phyloP scores from a whole-genome alignment of 129 eudicot genomes.

The Arctium minus region DNA sequence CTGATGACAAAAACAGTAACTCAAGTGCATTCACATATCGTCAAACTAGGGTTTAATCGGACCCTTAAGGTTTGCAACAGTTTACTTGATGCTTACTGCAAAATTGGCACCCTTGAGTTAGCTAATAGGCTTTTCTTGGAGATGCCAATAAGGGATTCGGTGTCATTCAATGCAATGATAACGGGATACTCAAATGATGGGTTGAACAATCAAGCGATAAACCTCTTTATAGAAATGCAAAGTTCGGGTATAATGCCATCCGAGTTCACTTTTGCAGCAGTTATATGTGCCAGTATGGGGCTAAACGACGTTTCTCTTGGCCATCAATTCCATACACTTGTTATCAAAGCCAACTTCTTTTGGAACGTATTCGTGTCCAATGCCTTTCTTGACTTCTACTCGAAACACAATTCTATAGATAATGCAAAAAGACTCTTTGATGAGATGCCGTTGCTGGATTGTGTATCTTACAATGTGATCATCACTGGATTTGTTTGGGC shows the following conservation, averaged over 20 bases:
- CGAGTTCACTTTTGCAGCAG: constrained; percentile 83
- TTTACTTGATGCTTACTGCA: constrained; percentile 83
- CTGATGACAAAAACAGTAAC: constrained; percentile 21
- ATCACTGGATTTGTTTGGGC: constrained; percentile 62
- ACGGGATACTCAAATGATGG: constrained; percentile 56
- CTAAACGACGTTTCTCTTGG: constrained; percentile 45
- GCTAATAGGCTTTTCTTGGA: constrained; percentile 46
- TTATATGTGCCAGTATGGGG: constrained; percentile 56
- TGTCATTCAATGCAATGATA: constrained; percentile 66
- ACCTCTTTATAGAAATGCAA: constrained; percentile 58
- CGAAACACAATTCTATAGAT: constrained; percentile 52
- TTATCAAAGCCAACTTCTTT: constrained; percentile 48
- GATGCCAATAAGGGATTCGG: constrained; percentile 56
- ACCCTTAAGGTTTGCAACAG: constrained; percentile 62
- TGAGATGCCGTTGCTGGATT: constrained; percentile 72
- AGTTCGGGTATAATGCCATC: constrained; percentile 48
- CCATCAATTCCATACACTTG: constrained; percentile 60
- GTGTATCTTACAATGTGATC: constrained; percentile 74
- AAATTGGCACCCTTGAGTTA: constrained; percentile 43
- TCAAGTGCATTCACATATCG: constrained; percentile 73
- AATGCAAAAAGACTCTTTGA: constrained; percentile 52
- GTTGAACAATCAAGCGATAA: constrained; percentile 38
- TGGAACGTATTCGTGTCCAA: constrained; percentile 68
- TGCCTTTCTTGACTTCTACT: constrained; percentile 82
- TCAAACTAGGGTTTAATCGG: constrained; percentile 48